Base-by-base conservation (phyloP, 108 stramenopile species). In the Discostella stelligeroides region DNA sequence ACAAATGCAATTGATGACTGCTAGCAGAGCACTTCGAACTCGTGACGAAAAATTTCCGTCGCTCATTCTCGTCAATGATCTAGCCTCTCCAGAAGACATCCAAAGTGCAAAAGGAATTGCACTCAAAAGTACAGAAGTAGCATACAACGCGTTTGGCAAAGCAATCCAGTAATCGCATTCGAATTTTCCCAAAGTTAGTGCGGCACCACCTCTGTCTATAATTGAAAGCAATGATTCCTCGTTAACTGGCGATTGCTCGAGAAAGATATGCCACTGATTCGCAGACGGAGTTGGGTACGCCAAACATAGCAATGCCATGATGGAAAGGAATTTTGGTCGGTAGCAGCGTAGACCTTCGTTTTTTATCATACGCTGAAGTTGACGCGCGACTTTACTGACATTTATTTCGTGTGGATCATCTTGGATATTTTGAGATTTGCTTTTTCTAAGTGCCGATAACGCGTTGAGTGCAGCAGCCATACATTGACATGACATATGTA, bases 261-360 rank as follows among this genome's bases (percentile, higher is more conserved):
- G 79, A 69, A 80, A 80, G 21, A 80, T 41, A 47, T 80, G 68
- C 79, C 79, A 80, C 46, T 80, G 79, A 43, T 60, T 68, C 12
- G 79, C 72, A 58, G 72, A 30, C 0, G 72, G 18, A 34, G 62
- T 50, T 39, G 79, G 79, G 38, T 73, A 80, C 29, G 63, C 53
- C 39, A 51, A 60, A 40, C 67, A 68, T 17, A 80, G 62, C 6
- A 68, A 69, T 20, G 68, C 29, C 47, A 80, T 40, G 0, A 80
- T 8, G 4, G 67, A 29, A 20, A 80, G 55, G 34, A 65, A 58
- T 24, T 57, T 41, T 23, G 68, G 66, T 34, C 34, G 68, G 29
- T 61, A n/a, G 21, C 13, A 12, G 3, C 39, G 23, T 18, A 73
- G 27, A 27, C n/a, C 42, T 23, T 80, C 57, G 13, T 56, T 65